Evolutionary conservation across 768 basidiomycete genomes (phyloP).

Genomic region (Naganishia vaughanmartiniae): DNA sequence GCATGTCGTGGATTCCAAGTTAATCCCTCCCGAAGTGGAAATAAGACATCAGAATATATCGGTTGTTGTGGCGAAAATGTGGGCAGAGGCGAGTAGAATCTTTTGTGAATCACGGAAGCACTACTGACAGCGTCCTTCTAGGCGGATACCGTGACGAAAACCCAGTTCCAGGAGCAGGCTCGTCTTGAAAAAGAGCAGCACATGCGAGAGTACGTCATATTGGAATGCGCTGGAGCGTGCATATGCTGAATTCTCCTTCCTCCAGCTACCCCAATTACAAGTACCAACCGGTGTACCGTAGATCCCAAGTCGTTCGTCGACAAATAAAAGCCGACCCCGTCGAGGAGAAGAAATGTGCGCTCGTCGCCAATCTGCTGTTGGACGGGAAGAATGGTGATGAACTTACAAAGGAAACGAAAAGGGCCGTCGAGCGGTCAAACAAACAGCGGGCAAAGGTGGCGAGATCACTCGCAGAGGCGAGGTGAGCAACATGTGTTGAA

Average conservation of each 20-base stretch:
- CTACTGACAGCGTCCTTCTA: constrained; percentile 6
- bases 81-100: constrained; percentile 59
- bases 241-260: neutral
- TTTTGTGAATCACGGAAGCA: too few species aligned
- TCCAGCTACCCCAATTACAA: constrained; percentile 47
- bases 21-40: constrained; percentile 61
- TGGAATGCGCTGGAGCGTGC: neutral
- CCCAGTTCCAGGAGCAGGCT: constrained; percentile 47
- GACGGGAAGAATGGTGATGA: constrained; percentile 44
- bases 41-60: constrained; percentile 71
- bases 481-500: neutral
- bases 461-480: constrained; percentile 15
- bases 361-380: constrained; percentile 42
- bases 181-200: constrained; percentile 50
- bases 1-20: constrained; percentile 66
- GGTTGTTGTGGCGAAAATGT: constrained; percentile 66
- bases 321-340: constrained; percentile 47
- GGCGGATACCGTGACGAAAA: constrained; percentile 45
- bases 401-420: constrained; percentile 37
- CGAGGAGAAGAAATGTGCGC: constrained; percentile 46
- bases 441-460: constrained; percentile 34
- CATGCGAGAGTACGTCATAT: constrained; percentile 43
- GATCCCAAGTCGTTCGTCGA: constrained; percentile 46
- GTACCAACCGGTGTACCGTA: constrained; percentile 49
- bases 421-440: constrained; percentile 34